Percentiles rank a stretch among this genome's conserved stretches.
These are phyloP conservation scores for Apophysomyces elegans DNA, from an alignment of 371 early-diverging fungal genomes.

Conservation along the genomic window DNA sequence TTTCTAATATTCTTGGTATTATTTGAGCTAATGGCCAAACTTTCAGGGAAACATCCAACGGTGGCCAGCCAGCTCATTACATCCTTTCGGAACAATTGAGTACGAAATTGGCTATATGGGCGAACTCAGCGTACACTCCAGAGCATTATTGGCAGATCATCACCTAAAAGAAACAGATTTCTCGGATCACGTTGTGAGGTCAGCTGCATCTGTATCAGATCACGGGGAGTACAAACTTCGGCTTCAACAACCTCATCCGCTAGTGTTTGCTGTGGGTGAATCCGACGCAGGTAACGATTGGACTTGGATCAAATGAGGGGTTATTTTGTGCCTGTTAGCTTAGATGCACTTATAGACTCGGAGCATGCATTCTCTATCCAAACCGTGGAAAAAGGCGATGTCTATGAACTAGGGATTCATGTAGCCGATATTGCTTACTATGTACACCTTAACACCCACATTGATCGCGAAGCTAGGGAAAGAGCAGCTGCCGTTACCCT, in stretches of 20 bases:
- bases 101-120: slow-evolving; percentile 48
- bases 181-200: slow-evolving; percentile 25
- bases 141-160: slow-evolving; percentile 42
- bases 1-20: slow-evolving; percentile 1
- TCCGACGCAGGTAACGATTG: slow-evolving; percentile 1
- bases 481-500: slow-evolving; percentile 85
- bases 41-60: slow-evolving; percentile 39
- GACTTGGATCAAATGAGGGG: too few species aligned
- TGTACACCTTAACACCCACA: slow-evolving; percentile 63
- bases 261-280: slow-evolving; percentile 27
- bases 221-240: slow-evolving; percentile 14
- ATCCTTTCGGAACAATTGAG: slow-evolving; percentile 47
- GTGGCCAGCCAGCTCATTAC: slow-evolving; percentile 46
- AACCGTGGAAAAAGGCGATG: slow-evolving; percentile 21
- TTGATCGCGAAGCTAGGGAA: slow-evolving; percentile 81
- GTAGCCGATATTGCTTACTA: slow-evolving; percentile 91
- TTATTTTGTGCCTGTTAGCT: too few species aligned
- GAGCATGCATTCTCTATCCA: slow-evolving; percentile 36
- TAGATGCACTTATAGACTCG: slow-evolving; percentile 9
- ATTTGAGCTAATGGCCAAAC: too few species aligned
- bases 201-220: slow-evolving; percentile 15
- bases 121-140: slow-evolving; percentile 38
- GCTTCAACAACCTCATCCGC: slow-evolving; percentile 20
- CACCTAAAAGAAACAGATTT: slow-evolving; percentile 41
- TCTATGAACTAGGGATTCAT: slow-evolving; percentile 80